These are phyloP conservation scores for Parachlorella kessleri DNA, from an alignment of 139 green algal species.

Conservation along the genomic window DNA sequence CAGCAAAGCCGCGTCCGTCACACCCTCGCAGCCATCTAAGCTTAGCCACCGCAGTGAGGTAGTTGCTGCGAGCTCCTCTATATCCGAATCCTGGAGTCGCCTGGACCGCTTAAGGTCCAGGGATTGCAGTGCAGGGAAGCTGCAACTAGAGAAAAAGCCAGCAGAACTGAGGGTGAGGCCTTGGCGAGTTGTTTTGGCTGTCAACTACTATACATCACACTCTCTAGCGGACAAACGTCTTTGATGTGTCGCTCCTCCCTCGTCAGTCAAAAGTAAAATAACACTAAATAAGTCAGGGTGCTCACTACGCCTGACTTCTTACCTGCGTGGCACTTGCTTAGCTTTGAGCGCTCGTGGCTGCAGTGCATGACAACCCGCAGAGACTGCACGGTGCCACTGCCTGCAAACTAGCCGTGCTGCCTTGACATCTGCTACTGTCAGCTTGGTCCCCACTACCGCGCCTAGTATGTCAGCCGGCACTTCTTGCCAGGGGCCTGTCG, in stretches of 20 bases:
- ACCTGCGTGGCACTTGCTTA: background rate
- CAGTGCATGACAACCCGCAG: constrained; percentile 4
- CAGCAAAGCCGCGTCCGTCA: constrained; percentile 15
- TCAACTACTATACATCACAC: too few relatives aligned
- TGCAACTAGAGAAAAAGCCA: background rate
- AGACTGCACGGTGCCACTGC: constrained; percentile 27
- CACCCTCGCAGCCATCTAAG: constrained; percentile 30
- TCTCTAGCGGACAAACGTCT: too few relatives aligned
- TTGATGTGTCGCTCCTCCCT: too few relatives aligned
- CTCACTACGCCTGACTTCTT: too few relatives aligned
- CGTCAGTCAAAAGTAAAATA: too few relatives aligned
- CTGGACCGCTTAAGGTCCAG: constrained; percentile 32
- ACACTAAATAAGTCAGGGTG: too few relatives aligned
- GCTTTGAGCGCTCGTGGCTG: constrained; percentile 2
- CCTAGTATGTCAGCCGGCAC: constrained; percentile 28
- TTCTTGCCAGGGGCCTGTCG: constrained; percentile 7
- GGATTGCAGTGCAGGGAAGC: constrained; percentile 30
- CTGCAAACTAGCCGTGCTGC: constrained; percentile 30
- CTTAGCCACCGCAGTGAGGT: constrained; percentile 21
- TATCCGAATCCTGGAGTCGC: constrained; percentile 6
- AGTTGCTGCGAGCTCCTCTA: background rate
- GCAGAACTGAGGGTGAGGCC: too few relatives aligned
- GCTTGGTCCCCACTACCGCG: constrained; percentile 11
- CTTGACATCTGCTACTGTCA: constrained; percentile 25
- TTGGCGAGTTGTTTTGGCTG: too few relatives aligned